Percentiles rank a stretch among this genome's conserved stretches.
Evolutionary conservation across 129 eudicot species (phyloP).

Genomic region (Arctium minus): DNA sequence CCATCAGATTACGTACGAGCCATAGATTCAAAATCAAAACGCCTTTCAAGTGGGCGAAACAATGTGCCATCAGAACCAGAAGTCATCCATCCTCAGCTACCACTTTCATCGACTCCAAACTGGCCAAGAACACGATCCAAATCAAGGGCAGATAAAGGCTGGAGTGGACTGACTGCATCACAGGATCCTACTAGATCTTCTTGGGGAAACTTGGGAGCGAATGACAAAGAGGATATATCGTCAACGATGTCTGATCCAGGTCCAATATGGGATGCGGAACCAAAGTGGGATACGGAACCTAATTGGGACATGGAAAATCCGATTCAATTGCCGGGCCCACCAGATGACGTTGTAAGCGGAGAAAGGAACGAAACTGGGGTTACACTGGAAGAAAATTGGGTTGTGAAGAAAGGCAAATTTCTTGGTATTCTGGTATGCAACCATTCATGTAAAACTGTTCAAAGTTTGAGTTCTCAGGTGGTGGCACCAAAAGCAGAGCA

Average conservation of each 20-base stretch:
- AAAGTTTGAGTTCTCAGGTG: slow-evolving; percentile 96
- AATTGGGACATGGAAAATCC: slow-evolving; percentile 79
- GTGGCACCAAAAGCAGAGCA: slow-evolving; percentile 98
- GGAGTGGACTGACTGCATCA: slow-evolving; percentile 63
- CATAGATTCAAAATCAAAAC: slow-evolving; percentile 77
- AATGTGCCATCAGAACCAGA: slow-evolving; percentile 74
- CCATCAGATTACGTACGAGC: slow-evolving; percentile 96
- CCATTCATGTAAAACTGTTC: slow-evolving; percentile 95
- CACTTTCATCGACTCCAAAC: slow-evolving; percentile 70
- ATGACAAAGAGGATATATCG: slow-evolving; percentile 91
- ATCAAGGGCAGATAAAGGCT: slow-evolving; percentile 82
- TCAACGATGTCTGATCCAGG: slow-evolving; percentile 98
- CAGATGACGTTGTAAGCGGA: slow-evolving; percentile 40
- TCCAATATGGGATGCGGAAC: slow-evolving; percentile 97
- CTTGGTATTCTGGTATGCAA: slow-evolving; percentile 92
- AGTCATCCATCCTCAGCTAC: slow-evolving; percentile 80
- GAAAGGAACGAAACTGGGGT: slow-evolving; percentile 34
- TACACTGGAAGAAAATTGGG: slow-evolving; percentile 66
- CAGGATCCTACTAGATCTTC: slow-evolving; percentile 67
- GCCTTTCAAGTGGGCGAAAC: slow-evolving; percentile 71
- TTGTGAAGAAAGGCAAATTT: slow-evolving; percentile 72
- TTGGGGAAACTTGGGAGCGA: slow-evolving; percentile 67
- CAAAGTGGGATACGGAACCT: slow-evolving; percentile 88
- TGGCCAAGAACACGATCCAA: slow-evolving; percentile 98
- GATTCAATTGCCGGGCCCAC: slow-evolving; percentile 70